Conservation (phyloP, 140 eudicot species). For the Bidens hawaiensis region DNA sequence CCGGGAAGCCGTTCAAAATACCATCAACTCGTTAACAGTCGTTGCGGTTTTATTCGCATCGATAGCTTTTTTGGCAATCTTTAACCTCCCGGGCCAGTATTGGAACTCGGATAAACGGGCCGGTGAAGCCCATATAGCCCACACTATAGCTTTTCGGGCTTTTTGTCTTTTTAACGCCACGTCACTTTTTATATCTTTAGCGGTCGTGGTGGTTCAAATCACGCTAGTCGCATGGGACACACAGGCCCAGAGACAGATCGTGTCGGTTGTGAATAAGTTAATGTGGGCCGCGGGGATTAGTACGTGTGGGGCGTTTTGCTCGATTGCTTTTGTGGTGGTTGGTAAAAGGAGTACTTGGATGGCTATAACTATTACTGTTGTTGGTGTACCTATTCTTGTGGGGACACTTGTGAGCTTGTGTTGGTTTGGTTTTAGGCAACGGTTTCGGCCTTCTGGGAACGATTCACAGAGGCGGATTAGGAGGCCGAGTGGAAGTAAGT, state of each 20-base stretch:
- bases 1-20: conserved; percentile 85
- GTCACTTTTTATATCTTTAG: conserved; percentile 77
- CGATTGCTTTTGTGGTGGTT: conserved; percentile 84
- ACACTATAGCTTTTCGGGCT: conserved; percentile 57
- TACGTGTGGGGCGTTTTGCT: conserved; percentile 88
- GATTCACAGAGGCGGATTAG: conserved; percentile 82
- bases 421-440: conserved; percentile 73
- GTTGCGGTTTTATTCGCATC: conserved; percentile 91
- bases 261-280: conserved; percentile 76
- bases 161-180: conserved; percentile 73
- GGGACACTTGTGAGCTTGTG: conserved; percentile 82
- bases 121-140: conserved; percentile 56
- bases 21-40: conserved; percentile 82
- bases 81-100: conserved; percentile 80
- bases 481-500: conserved; percentile 79
- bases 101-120: conserved; percentile 25
- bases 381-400: conserved; percentile 69
- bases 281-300: conserved; percentile 95
- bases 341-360: conserved; percentile 77
- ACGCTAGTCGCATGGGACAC: conserved; percentile 96
- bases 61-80: conserved; percentile 83
- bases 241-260: conserved; percentile 71
- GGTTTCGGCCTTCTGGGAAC: conserved; percentile 34
- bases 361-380: conserved; percentile 63
- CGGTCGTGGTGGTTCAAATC: conserved; percentile 91